Evolutionary conservation across 495 filamentous ascomycete species (phyloP).

Genomic region (Podospora australis): DNA sequence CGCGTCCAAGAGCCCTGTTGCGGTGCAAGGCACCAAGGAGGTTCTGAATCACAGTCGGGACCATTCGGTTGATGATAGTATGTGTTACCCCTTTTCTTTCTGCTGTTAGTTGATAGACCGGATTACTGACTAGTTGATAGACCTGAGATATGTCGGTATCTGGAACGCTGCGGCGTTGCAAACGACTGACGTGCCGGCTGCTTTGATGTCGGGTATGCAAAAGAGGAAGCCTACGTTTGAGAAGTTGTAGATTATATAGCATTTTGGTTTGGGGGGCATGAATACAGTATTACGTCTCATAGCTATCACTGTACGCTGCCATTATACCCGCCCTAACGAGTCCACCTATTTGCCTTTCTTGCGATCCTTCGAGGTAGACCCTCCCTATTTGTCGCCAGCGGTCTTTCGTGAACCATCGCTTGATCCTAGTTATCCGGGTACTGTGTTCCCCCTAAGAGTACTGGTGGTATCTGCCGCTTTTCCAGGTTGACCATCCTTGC

Average conservation of each 20-base stretch:
- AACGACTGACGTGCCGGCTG: constrained; percentile 66
- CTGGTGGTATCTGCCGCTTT: too few relatives aligned
- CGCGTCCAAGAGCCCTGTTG: constrained; percentile 80
- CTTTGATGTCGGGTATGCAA: constrained; percentile 67
- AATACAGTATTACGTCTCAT: too few relatives aligned
- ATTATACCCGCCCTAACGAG: too few relatives aligned
- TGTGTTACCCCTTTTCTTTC: constrained; percentile 20
- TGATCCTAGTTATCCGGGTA: too few relatives aligned
- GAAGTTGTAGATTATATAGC: constrained; percentile 56
- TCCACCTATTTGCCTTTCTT: too few relatives aligned
- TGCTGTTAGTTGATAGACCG: constrained; percentile 15
- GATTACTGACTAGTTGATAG: constrained; percentile 27
- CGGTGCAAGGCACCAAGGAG: constrained; percentile 90
- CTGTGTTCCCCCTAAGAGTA: too few relatives aligned
- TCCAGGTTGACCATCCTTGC: too few relatives aligned
- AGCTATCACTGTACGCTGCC: too few relatives aligned
- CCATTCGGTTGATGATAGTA: constrained; percentile 68
- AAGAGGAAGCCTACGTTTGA: constrained; percentile 79
- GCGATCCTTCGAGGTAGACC: too few relatives aligned
- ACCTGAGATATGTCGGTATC: constrained; percentile 71
- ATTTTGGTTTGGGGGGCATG: background rate
- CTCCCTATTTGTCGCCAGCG: too few relatives aligned
- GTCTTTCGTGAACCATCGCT: too few relatives aligned
- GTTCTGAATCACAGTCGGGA: constrained; percentile 82
- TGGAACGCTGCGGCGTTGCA: constrained; percentile 87